Evolutionary conservation across 495 filamentous ascomycete genomes (phyloP).

Genomic region (Penicillium flavigenum): DNA sequence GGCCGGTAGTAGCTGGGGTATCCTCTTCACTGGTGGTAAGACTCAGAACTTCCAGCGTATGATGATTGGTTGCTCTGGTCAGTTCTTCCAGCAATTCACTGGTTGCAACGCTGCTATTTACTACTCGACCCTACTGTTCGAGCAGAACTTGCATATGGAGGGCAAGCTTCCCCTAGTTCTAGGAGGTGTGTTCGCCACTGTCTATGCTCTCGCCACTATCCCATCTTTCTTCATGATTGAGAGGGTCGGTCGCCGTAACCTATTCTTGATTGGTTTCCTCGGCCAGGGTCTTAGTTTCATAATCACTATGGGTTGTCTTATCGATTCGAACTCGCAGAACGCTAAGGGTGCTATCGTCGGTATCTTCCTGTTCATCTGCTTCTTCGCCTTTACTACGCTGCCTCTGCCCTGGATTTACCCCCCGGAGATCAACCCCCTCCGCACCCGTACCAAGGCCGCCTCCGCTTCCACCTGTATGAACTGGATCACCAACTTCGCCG

Average conservation of each 20-base stretch:
- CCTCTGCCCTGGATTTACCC: slow-evolving; percentile 71
- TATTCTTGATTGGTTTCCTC: slow-evolving; percentile 67
- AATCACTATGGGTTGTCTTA: slow-evolving; percentile 39
- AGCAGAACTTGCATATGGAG: slow-evolving; percentile 57
- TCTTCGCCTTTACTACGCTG: slow-evolving; percentile 43
- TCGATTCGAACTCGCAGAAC: slow-evolving; percentile 19
- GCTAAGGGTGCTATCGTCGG: slow-evolving; percentile 42
- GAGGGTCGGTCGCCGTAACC: slow-evolving; percentile 66
- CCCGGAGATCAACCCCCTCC: slow-evolving; percentile 71
- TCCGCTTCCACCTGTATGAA: slow-evolving; percentile 46
- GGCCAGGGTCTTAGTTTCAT: slow-evolving; percentile 50
- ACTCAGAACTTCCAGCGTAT: slow-evolving; percentile 48
- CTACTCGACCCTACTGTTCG: slow-evolving; percentile 76
- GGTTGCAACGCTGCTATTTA: slow-evolving; percentile 81
- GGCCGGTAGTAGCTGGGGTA: slow-evolving; percentile 29
- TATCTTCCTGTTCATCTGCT: slow-evolving; percentile 43
- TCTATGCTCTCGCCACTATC: slow-evolving; percentile 62
- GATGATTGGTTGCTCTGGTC: slow-evolving; percentile 45
- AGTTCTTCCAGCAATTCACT: slow-evolving; percentile 77
- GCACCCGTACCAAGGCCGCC: slow-evolving; percentile 64
- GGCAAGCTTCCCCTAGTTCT: slow-evolving; percentile 66
- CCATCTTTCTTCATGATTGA: slow-evolving; percentile 71
- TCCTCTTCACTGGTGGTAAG: slow-evolving; percentile 44
- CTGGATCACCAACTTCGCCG: slow-evolving; percentile 50
- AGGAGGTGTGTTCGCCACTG: slow-evolving; percentile 77